Conservation (phyloP, 1,284 basidiomycete genomes). For the Moesziomyces globuligerus region DNA sequence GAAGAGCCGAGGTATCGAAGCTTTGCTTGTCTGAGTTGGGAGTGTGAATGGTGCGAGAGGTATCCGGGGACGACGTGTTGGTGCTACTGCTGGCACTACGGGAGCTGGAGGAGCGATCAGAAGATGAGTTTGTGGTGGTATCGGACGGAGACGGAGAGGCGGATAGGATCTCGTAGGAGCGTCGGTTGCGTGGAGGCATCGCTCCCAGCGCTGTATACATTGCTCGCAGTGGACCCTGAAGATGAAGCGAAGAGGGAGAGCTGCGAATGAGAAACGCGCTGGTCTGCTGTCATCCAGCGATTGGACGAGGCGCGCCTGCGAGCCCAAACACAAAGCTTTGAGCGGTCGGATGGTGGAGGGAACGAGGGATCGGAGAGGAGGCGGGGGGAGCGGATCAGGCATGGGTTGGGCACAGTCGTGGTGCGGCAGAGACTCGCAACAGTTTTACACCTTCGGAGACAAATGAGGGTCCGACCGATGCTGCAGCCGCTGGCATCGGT, state of each 20-base stretch:
- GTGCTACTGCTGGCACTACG: conserved; percentile 9
- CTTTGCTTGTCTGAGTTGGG: neutral
- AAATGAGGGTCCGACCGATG: conserved; percentile 31
- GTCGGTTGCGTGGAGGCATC: conserved; percentile 8
- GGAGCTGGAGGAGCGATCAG: conserved; percentile 15
- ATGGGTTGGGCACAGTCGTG: neutral
- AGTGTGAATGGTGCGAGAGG: neutral
- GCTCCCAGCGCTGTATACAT: conserved; percentile 16
- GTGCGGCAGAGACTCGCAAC: neutral
- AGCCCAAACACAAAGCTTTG: neutral
- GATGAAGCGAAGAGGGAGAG: neutral
- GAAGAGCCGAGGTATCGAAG: neutral
- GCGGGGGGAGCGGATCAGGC: neutral
- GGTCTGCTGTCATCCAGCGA: conserved; percentile 3
- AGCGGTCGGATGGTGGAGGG: conserved; percentile 10
- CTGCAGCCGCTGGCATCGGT: conserved; percentile 12
- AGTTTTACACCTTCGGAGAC: conserved; percentile 24
- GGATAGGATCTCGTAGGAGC: conserved; percentile 4
- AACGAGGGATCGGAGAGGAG: neutral
- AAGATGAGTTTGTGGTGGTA: conserved; percentile 3
- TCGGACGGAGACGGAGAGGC: conserved; percentile 14
- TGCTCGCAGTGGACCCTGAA: conserved; percentile 6
- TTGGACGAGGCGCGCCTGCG: conserved; percentile 2
- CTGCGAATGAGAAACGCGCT: too few relatives aligned
- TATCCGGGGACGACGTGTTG: conserved; percentile 4